Base-by-base conservation (phyloP, 2,329 filamentous ascomycete species). In the Fusarium anthophilum region DNA sequence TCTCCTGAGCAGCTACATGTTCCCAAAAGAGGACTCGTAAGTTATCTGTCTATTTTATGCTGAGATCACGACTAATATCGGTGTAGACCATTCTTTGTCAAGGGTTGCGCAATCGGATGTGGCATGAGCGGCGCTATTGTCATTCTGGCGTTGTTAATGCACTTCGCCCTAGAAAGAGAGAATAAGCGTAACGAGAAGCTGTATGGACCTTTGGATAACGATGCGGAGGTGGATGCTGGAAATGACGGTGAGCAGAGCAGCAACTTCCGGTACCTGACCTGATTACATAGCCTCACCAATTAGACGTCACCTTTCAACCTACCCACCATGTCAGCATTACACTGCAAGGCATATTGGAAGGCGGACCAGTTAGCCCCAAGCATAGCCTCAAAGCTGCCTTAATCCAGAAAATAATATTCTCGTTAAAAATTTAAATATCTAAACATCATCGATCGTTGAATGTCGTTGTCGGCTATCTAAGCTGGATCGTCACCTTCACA, bases 1-100 rank as follows among this genome's bases (percentile, higher is more conserved):
- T 22, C 55, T 76, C 4, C 39, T 76, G 3, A 76, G 74, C 26
- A 76, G 73, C 2, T 59, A 60, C 0, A 51, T 76, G 10, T 76
- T 72, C 1, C 73, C 73, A 0, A 72, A 72, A 5, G 48, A 65
- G 1, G 73, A 74, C 5, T 60, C 64, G 74, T 74, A 51, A 54
- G 74, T 66, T 11, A 5, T 4, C 0, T 5, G 3, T 8, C 20
- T 1, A 1, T 0, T 5, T 2, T 0, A 11, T 2, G 8, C 3
- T 38, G 3, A 3, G 0, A 5, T 12, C 0, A 2, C 0, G 5
- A 4, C 69, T 75, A 32, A 75, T 26, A 18, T 11, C 0, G 1
- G 0, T 2, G 0, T 7, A 76, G 74, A 3, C 74, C 74, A 0
- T 74, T 72, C 11, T 76, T 65, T 9, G 45, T 53, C 4, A 54